phyloP scores from a whole-genome alignment of 148 eudicot genomes.

The Gaultheria prostrata region DNA sequence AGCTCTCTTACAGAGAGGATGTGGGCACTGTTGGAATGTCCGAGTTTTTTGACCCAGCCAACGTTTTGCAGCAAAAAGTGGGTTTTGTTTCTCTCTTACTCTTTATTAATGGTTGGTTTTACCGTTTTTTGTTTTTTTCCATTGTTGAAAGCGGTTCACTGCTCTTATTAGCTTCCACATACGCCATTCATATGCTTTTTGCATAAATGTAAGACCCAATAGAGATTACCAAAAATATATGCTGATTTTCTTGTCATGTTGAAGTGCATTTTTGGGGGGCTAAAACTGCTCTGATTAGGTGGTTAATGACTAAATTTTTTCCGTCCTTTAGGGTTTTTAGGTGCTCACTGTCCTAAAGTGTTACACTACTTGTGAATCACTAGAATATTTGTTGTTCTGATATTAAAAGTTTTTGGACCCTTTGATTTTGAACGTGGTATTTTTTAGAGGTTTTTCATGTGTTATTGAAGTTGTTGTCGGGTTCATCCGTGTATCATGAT shows the following conservation, averaged over 20 bases:
- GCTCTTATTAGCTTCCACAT: background rate
- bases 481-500: background rate
- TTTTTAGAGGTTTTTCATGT: background rate
- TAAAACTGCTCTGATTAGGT: constrained; percentile 19
- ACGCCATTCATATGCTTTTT: background rate
- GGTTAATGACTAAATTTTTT: background rate
- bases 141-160: constrained; percentile 1
- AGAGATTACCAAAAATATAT: background rate
- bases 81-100: constrained; percentile 10
- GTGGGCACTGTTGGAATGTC: constrained; percentile 77
- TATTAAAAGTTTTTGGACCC: background rate
- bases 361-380: background rate
- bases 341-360: background rate
- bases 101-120: constrained; percentile 4
- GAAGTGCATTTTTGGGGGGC: background rate
- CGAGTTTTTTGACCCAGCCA: constrained; percentile 58
- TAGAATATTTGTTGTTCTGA: background rate
- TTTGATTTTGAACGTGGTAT: background rate
- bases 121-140: background rate
- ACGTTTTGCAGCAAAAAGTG: constrained; percentile 51
- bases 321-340: background rate
- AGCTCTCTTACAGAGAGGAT: constrained; percentile 71
- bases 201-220: background rate
- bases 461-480: background rate
- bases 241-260: background rate